Evolutionary conservation across 1,139 yeast genomes (phyloP), one percentile per base, ranked within the genome.

Genomic region (Blastobotrys aristatus): DNA sequence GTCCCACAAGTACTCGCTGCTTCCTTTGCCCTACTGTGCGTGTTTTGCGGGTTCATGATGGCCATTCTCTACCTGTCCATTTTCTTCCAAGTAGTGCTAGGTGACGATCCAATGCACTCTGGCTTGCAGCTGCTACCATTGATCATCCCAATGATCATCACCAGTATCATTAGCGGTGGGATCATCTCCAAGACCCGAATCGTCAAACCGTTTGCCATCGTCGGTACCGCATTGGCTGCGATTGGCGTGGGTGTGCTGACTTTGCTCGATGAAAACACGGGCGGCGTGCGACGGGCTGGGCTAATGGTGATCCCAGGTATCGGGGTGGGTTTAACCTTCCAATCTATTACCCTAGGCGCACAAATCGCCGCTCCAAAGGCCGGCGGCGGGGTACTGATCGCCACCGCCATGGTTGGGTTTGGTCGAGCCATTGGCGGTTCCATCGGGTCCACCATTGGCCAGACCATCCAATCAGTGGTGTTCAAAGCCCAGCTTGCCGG

Each of bases 111-210:
- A 1, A 73, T 77, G 69, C 69, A 72, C 50, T 77, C 87, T 0
- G 86, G 88, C 31, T 65, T 81, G 33, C 76, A 76, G 53, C 61
- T 80, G 53, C 63, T 82, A 27, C 83, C 87, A 1, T 56, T 73
- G 53, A 71, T 81, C 40, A 61, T 82, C 29, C 65, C 82, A 1
- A 74, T 79, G 4, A 72, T 82, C 3, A 37, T 80, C 4, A 53
- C 77, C 1, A 72, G 82, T 1, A 63, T 76, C 1, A 34, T 62
- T 11, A 68, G 72, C 33, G 86, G 85, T 29, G 53, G 74, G 1
- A 53, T 73, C 40, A 70, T 80, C 53, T 66, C 74, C 42, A 68
- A 64, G 53, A 69, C 79, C 1, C 70, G 82, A 36, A 59, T 61
- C 37, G 72, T 79, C 48, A 80, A 80, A 58, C 68, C 76, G 11